These are phyloP conservation scores for Nicotiana paniculata DNA, from an alignment of 257 asterid genomes.

Conservation along the genomic window DNA sequence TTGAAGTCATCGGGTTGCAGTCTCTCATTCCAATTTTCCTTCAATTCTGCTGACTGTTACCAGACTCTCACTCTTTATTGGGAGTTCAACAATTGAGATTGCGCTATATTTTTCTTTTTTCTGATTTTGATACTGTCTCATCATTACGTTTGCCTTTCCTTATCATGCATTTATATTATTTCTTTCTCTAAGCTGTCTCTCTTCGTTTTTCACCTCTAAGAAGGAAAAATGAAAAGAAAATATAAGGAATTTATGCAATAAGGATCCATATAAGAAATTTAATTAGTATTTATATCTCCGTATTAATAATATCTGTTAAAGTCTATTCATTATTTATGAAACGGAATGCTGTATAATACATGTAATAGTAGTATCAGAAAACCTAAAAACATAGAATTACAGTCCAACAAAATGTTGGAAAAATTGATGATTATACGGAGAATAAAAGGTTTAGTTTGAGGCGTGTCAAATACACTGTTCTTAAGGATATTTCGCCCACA, in stretches of 20 bases:
- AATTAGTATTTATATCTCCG: too few species aligned
- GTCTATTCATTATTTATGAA: too few species aligned
- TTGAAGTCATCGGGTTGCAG: constrained; percentile 47
- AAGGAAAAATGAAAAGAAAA: too few species aligned
- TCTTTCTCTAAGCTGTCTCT: neutral
- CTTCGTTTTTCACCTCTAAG: neutral
- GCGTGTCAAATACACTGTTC: too few species aligned
- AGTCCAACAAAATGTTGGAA: too few species aligned
- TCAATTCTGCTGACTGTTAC: constrained; percentile 36
- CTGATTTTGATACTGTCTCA: constrained; percentile 48
- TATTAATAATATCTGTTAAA: too few species aligned
- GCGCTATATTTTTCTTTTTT: constrained; percentile 20
- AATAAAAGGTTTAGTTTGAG: too few species aligned
- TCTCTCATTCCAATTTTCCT: constrained; percentile 16
- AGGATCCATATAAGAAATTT: neutral
- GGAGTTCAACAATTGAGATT: constrained; percentile 48
- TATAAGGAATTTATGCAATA: neutral
- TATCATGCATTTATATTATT: constrained; percentile 12
- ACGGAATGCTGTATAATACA: too few species aligned
- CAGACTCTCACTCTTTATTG: constrained; percentile 11
- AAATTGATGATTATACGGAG: too few species aligned
- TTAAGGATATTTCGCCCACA: too few species aligned
- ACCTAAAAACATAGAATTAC: too few species aligned
- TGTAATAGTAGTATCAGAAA: too few species aligned
- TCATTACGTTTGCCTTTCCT: constrained; percentile 10